These are phyloP conservation scores for Wickerhamia fluorescens DNA, from an alignment of 805 yeast genomes.

Conservation along the genomic window DNA sequence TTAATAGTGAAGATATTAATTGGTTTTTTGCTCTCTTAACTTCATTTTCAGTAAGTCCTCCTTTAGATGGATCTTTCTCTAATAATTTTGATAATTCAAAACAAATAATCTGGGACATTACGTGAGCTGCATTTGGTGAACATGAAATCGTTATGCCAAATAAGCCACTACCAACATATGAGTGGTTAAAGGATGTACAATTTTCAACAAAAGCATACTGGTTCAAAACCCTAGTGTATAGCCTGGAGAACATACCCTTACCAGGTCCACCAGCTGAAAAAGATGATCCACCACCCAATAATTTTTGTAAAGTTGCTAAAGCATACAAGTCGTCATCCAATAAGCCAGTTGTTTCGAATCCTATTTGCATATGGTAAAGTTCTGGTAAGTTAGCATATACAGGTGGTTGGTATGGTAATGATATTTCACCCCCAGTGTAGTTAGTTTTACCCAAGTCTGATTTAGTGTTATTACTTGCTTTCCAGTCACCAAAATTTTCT, in stretches of 20 bases:
- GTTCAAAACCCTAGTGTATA: slow-evolving; percentile 86
- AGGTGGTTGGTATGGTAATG: slow-evolving; percentile 34
- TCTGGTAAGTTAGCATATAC: slow-evolving; percentile 54
- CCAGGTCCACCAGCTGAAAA: slow-evolving; percentile 99
- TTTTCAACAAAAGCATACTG: slow-evolving; percentile 88
- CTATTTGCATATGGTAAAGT: slow-evolving; percentile 77
- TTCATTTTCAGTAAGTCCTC: slow-evolving; percentile 63
- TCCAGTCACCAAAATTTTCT: slow-evolving; percentile 59
- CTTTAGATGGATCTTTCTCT: slow-evolving; percentile 31
- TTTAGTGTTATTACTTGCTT: slow-evolving; percentile 6
- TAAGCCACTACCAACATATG: slow-evolving; percentile 83
- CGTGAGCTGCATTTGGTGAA: slow-evolving; percentile 78
- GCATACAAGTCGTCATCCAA: slow-evolving; percentile 85
- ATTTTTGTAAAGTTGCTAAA: slow-evolving; percentile 79
- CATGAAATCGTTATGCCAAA: slow-evolving; percentile 86
- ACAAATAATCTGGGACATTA: slow-evolving; percentile 72
- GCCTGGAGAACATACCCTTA: slow-evolving; percentile 94
- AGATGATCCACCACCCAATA: slow-evolving; percentile 95
- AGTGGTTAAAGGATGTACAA: slow-evolving; percentile 81
- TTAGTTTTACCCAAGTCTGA: slow-evolving; percentile 50
- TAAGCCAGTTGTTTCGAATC: slow-evolving; percentile 81
- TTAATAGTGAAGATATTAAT: slow-evolving; percentile 74
- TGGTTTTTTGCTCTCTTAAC: slow-evolving; percentile 89
- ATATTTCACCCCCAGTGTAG: slow-evolving; percentile 44
- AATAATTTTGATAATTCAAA: slow-evolving; percentile 30